Evolutionary conservation across 306 rosid genomes (phyloP).

Genomic region (Quillaja saponaria): DNA sequence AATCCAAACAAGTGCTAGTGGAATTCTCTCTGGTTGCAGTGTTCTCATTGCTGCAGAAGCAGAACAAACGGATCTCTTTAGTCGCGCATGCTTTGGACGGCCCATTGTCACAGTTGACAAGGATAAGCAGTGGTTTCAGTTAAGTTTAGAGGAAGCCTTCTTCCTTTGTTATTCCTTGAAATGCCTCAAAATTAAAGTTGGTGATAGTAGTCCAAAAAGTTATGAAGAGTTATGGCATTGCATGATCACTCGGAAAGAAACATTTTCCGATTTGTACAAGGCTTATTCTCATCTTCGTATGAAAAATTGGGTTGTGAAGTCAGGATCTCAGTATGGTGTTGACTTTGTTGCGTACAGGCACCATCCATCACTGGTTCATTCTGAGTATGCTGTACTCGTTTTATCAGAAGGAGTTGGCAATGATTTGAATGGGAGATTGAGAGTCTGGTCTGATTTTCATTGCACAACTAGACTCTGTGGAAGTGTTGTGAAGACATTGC

Average conservation of each 20-base stretch:
- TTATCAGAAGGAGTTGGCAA: conserved; percentile 39
- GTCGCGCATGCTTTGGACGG: conserved; percentile 66
- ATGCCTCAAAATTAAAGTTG: conserved; percentile 53
- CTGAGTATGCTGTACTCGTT: conserved; percentile 79
- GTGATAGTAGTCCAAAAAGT: conserved; percentile 21
- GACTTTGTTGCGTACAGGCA: conserved; percentile 74
- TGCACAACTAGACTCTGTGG: conserved; percentile 64
- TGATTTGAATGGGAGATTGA: conserved; percentile 50
- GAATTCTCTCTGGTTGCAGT: conserved; percentile 43
- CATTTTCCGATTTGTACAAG: conserved; percentile 60
- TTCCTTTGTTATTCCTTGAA: conserved; percentile 58
- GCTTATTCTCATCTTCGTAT: conserved; percentile 65
- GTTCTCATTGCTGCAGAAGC: conserved; percentile 49
- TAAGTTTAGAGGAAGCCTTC: conserved; percentile 74
- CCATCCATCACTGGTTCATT: conserved; percentile 71
- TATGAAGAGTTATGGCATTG: conserved; percentile 54
- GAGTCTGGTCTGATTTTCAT: conserved; percentile 74
- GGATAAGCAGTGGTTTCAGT: conserved; percentile 58
- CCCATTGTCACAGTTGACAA: conserved; percentile 47
- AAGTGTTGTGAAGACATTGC: conserved; percentile 64
- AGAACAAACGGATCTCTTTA: conserved; percentile 54
- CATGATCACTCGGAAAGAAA: conserved; percentile 51
- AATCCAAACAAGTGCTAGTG: conserved; percentile 46
- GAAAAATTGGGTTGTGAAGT: conserved; percentile 75
- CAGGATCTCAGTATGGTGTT: conserved; percentile 69